A percentile compares a stretch with the other conserved stretches of the same genome.
Conservation (phyloP, 1,139 yeast genomes). For the Magnusiomyces clavatus region DNA sequence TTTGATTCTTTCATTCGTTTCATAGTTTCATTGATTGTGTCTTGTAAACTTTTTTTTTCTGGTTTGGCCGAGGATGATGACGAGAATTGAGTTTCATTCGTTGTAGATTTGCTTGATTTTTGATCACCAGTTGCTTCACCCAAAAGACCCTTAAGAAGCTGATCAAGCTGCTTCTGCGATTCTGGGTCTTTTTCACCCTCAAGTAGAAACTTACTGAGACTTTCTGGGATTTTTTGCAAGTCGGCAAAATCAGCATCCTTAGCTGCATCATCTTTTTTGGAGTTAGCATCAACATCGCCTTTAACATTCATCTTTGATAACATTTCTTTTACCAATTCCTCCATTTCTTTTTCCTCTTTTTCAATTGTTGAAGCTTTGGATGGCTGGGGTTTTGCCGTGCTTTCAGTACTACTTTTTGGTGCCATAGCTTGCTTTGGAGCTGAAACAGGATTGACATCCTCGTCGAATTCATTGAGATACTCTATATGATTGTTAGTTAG, state of each 20-base stretch:
- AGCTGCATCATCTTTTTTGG: conserved; percentile 26
- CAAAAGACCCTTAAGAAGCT: background rate
- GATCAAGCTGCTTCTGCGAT: too few species aligned
- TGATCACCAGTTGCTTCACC: conserved; percentile 6
- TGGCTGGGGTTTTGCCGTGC: conserved; percentile 16
- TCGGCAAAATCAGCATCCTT: too few species aligned
- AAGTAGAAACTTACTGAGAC: too few species aligned
- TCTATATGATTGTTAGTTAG: conserved; percentile 17
- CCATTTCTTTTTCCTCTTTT: conserved; percentile 52
- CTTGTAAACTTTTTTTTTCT: conserved; percentile 45
- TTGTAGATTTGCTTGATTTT: background rate
- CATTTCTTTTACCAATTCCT: conserved; percentile 46
- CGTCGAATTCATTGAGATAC: conserved; percentile 44
- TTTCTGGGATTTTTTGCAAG: too few species aligned
- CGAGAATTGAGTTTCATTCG: background rate
- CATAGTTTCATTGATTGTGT: conserved; percentile 74
- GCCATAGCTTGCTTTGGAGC: conserved; percentile 2
- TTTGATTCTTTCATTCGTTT: conserved; percentile 50
- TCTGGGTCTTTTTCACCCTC: too few species aligned
- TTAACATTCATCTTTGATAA: conserved; percentile 38
- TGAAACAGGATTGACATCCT: conserved; percentile 48
- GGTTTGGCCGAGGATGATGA: background rate
- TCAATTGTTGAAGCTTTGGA: conserved; percentile 29
- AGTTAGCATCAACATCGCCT: conserved; percentile 20
- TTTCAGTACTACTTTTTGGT: background rate